These are phyloP conservation scores for Schrenkiella parvula DNA, from an alignment of 345 rosid species.

Conservation along the genomic window DNA sequence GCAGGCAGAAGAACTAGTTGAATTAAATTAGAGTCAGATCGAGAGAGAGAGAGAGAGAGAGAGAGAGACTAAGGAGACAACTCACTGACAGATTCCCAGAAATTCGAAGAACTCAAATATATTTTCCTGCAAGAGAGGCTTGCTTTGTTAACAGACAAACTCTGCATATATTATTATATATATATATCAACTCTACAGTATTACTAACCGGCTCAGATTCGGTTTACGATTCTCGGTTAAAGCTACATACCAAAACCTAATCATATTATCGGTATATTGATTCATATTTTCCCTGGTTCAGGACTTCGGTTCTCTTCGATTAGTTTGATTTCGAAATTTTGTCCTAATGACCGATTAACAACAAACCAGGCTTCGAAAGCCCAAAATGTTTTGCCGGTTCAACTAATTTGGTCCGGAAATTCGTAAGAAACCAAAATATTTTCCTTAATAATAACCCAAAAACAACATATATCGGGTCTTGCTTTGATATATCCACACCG, in stretches of 20 bases:
- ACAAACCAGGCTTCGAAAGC: neutral
- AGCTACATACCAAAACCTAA: neutral
- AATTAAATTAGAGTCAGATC: conserved; percentile 35
- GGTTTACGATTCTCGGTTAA: neutral
- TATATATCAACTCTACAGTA: neutral
- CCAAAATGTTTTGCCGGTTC: neutral
- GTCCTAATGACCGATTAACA: neutral
- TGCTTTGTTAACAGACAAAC: conserved; percentile 30
- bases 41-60: conserved; percentile 15
- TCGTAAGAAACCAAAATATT: neutral
- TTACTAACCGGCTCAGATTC: conserved; percentile 8
- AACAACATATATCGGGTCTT: neutral
- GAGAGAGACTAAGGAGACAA: conserved; percentile 7
- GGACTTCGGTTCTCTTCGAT: neutral
- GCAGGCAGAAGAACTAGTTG: conserved; percentile 9
- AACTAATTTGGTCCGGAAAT: neutral
- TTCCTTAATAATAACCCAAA: neutral
- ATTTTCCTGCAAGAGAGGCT: conserved; percentile 2
- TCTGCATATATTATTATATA: neutral
- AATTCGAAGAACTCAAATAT: neutral
- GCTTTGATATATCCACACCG: neutral
- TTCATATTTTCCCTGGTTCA: neutral
- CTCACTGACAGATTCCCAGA: conserved; percentile 35
- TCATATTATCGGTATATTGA: too few relatives aligned
- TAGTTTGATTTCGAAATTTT: neutral